Base-by-base conservation (phyloP, 192 early-diverging fungal genomes). In the Podochytrium sp. region DNA sequence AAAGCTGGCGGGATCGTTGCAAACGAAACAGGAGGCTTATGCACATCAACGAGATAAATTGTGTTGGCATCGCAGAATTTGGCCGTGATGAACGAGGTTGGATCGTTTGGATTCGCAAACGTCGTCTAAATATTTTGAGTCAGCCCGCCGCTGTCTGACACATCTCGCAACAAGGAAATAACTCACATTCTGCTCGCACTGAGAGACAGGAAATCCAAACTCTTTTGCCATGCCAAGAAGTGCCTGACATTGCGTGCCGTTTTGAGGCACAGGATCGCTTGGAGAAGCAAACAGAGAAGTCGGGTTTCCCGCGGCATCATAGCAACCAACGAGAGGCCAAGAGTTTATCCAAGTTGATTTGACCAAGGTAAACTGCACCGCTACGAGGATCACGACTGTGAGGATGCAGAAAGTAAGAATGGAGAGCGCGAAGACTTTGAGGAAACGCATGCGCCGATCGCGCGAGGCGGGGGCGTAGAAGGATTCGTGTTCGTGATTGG, bases 51-150 rank as follows among this genome's bases (percentile, higher is more conserved):
- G 20, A 6, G 10, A 20, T 32, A 14, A 42, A 71, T 33, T 14
- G 69, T 59, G 40, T 35, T 39, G 5, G 52, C 56, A 39, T 59
- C 52, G 40, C 69, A 71, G 60, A 71, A 71, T 14, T 38, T 20
- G 30, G 69, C 69, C 42, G 52, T 25, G 12, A 71, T 43, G 18
- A 38, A 37, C 23, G 69, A 69, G 7, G 38, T 29, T 23, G 52
- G 32, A 34, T 55, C 35, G 43, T 30, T 3, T 16, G 66, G 50
- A 35, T 69, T 69, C 2, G 37, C 14, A 40, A 60, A 41, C 29
- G 69, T 71, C 18, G 69, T 71, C 57, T 57, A 47, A 20, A 29
- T 25, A 65, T 5, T 2, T 18, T 38, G 16, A 14, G 38, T 10
- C 18, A 16, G 16, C 18, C 12, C 32, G 7, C 7, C 38, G 7